Conservation (phyloP, 2,329 filamentous ascomycete species). For the Colletotrichum spaethianum region DNA sequence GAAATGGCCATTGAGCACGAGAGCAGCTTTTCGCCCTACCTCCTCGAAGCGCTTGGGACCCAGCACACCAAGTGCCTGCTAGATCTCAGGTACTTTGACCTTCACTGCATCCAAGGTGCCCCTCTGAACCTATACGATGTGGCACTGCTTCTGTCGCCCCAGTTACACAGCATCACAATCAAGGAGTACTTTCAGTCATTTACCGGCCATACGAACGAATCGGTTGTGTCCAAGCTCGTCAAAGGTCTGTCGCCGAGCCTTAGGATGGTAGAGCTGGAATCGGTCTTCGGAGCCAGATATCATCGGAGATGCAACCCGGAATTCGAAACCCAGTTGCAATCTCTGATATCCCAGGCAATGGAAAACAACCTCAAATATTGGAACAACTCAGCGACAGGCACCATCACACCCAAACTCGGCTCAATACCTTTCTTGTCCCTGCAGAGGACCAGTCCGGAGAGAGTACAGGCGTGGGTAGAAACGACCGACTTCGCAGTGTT, state of each 20-base stretch:
- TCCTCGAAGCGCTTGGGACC: slow-evolving; percentile 1
- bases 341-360: neutral
- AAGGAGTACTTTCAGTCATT: slow-evolving; percentile 20
- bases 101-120: neutral
- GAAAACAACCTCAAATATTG: neutral
- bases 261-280: slow-evolving; percentile 2
- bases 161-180: slow-evolving; percentile 5
- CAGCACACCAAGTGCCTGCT: slow-evolving; percentile 5
- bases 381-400: too few relatives aligned
- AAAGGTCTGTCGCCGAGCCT: slow-evolving; percentile 8
- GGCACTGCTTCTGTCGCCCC: neutral
- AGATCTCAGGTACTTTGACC: neutral
- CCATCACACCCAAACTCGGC: neutral
- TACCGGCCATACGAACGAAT: slow-evolving; percentile 14
- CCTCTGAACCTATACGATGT: slow-evolving; percentile 2
- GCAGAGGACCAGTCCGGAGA: neutral
- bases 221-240: neutral
- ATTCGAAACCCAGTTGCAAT: slow-evolving; percentile 14
- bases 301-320: slow-evolving; percentile 1
- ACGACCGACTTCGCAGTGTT: slow-evolving; percentile 9
- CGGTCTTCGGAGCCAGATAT: slow-evolving; percentile 5
- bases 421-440: slow-evolving; percentile 8
- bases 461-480: slow-evolving; percentile 3
- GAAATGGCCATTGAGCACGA: slow-evolving; percentile 12
- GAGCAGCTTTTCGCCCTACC: slow-evolving; percentile 7